phyloP scores from a whole-genome alignment of 148 eudicot genomes.

The Cornus florida region DNA sequence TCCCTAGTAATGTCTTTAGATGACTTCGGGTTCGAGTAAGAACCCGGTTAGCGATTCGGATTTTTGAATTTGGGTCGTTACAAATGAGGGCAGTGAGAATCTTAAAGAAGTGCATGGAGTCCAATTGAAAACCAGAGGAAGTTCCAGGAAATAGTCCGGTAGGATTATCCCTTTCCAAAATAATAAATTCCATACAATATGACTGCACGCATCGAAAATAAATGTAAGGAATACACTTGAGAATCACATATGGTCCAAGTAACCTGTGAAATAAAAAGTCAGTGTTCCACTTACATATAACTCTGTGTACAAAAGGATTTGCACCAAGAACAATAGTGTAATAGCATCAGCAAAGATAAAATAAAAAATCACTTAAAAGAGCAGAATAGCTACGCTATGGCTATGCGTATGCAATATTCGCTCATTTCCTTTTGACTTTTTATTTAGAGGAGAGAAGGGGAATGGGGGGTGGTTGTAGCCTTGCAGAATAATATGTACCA shows the following conservation, averaged over 20 bases:
- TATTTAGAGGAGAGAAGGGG: too few species aligned
- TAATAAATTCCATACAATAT: conserved; percentile 89
- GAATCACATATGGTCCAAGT: neutral
- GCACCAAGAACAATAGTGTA: conserved; percentile 33
- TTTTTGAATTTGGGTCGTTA: too few species aligned
- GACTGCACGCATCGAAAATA: conserved; percentile 49
- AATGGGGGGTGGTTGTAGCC: neutral
- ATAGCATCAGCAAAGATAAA: conserved; percentile 17
- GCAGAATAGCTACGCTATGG: neutral
- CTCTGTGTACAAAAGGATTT: conserved; percentile 76
- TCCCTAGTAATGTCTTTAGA: too few species aligned
- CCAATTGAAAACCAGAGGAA: conserved; percentile 51
- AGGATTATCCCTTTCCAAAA: conserved; percentile 85
- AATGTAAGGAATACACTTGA: conserved; percentile 10
- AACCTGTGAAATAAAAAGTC: neutral
- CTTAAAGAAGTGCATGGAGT: conserved; percentile 68
- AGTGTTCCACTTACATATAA: conserved; percentile 72
- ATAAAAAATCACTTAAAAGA: neutral
- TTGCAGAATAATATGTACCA: neutral
- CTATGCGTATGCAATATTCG: neutral
- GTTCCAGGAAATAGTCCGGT: conserved; percentile 74
- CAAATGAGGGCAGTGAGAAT: conserved; percentile 59
- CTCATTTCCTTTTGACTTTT: neutral
- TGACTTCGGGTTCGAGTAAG: too few species aligned
- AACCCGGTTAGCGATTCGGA: too few species aligned